Percentiles rank a stretch among this genome's conserved stretches.
Evolutionary conservation across 2,329 filamentous ascomycete genomes (phyloP).

Genomic region (Elsinoe batatas): DNA sequence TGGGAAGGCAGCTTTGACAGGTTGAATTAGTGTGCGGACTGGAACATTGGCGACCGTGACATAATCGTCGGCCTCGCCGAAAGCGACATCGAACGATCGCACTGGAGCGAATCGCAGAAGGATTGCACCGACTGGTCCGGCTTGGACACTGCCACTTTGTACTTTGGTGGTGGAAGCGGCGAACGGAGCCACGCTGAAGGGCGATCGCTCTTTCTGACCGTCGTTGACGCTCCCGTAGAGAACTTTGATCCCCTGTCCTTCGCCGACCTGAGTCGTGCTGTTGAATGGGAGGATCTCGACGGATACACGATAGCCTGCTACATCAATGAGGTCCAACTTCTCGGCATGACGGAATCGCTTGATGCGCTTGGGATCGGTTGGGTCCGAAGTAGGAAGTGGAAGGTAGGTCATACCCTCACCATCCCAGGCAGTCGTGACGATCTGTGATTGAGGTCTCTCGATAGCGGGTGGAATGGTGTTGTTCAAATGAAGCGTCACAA

Average conservation of each 20-base stretch:
- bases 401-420: conserved; percentile 10
- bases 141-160: background rate
- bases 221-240: conserved; percentile 11
- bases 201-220: conserved; percentile 2
- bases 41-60: conserved; percentile 7
- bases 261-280: background rate
- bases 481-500: conserved; percentile 7
- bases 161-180: conserved; percentile 1
- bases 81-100: conserved; percentile 2
- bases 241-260: conserved; percentile 7
- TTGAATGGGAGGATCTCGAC: conserved; percentile 9
- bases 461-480: conserved; percentile 5
- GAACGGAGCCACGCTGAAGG: conserved; percentile 8
- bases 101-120: conserved; percentile 6
- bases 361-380: background rate
- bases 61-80: conserved; percentile 6
- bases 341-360: conserved; percentile 10
- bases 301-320: conserved; percentile 8
- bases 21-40: conserved; percentile 2
- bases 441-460: background rate
- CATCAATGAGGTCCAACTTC: conserved; percentile 4
- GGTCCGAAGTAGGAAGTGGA: background rate
- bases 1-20: conserved; percentile 1
- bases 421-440: conserved; percentile 4
- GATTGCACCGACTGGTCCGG: conserved; percentile 2